Evolutionary conservation across 805 yeast species (phyloP), one percentile per base, ranked within the genome.

Genomic region (Myxozyma monticola): DNA sequence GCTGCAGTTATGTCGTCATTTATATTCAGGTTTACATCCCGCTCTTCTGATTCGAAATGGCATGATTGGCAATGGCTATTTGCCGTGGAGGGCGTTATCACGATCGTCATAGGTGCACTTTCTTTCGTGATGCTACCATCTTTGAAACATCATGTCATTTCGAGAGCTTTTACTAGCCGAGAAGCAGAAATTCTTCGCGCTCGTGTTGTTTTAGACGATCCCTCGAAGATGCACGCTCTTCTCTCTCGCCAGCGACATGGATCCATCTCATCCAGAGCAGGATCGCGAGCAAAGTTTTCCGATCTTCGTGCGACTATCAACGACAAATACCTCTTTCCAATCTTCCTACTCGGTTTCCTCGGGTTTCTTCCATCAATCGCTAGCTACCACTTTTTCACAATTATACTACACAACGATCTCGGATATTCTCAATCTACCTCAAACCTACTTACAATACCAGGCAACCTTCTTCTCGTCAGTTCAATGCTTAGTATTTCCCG

Each of bases 1-100:
- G 65, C 79, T 18, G 72, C 80, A 3, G 62, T 81, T 17, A 65
- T 77, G 30, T 81, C 80, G 0, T 76, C 71, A 56, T 64, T 82
- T 33, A 68, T 81, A 42, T 31, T 69, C 62, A 65, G 66, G 4
- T 66, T 81, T 66, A 68, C 76, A 29, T 79, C 78, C 15, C 47
- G 59, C 1, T 54, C 57, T 14, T 7, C 8, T 8, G 37, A 8
- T 8, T 9, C 9, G 15, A 73, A 77, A 5, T 66, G 69, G 63
- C 65, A 67, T 4, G 83, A 83, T 18, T 83, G 88, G 88, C 71
- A 75, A 49, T 83, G 83, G 80, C 66, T 83, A 18, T 83, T 83
- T 55, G 60, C 83, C 17, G 70, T 83, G 46, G 86, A 81, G 62
- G 85, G 86, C 8, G 40, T 72, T 2, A 59, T 79, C 42, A 79